These are phyloP conservation scores for Pythium biforme DNA, from an alignment of 352 stramenopile species.

Conservation along the genomic window DNA sequence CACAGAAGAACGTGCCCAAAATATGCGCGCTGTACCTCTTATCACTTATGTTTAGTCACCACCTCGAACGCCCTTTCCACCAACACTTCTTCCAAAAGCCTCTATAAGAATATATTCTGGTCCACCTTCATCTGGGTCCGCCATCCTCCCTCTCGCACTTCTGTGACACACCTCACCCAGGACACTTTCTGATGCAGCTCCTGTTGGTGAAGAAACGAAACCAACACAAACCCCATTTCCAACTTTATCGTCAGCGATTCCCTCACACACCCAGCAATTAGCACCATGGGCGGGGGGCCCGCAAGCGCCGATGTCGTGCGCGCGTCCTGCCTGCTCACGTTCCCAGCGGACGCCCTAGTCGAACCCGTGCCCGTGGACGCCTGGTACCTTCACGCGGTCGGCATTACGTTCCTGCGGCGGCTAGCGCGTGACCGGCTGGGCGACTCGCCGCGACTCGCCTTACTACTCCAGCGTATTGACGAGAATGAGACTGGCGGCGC, in stretches of 20 bases:
- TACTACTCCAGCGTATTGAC: conserved; percentile 51
- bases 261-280: neutral
- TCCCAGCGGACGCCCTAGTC: conserved; percentile 60
- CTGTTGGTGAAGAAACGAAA: conserved; percentile 1
- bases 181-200: neutral
- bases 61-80: neutral
- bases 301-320: conserved; percentile 70
- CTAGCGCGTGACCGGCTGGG: conserved; percentile 70
- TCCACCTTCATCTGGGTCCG: neutral
- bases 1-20: conserved; percentile 12
- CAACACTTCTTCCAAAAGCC: neutral
- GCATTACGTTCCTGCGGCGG: conserved; percentile 66
- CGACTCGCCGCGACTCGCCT: conserved; percentile 49
- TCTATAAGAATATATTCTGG: neutral
- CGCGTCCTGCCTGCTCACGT: conserved; percentile 81
- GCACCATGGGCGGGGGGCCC: conserved; percentile 65
- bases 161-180: conserved; percentile 18
- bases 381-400: conserved; percentile 77
- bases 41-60: conserved; percentile 3
- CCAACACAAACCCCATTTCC: conserved; percentile 6
- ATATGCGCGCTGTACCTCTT: conserved; percentile 4
- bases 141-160: neutral
- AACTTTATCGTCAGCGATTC: neutral
- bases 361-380: conserved; percentile 82
- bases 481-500: conserved; percentile 21